These are phyloP conservation scores for Lablab purpureus DNA, from an alignment of 306 rosid genomes.

Conservation along the genomic window DNA sequence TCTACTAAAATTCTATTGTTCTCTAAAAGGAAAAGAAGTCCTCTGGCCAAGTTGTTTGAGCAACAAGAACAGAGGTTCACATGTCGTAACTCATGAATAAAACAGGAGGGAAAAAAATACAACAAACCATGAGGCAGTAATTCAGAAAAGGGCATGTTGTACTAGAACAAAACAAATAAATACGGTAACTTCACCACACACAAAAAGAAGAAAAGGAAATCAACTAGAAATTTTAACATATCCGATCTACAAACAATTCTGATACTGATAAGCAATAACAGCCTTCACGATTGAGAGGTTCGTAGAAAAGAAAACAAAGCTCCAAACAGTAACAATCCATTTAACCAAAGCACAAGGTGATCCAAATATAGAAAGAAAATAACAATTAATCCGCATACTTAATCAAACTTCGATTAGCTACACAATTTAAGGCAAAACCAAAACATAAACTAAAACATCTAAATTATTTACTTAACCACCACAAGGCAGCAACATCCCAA, in stretches of 20 bases:
- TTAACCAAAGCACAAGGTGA: neutral
- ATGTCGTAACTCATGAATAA: conserved; percentile 7
- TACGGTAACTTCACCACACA: conserved; percentile 3
- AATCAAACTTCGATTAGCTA: neutral
- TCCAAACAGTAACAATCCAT: conserved; percentile 27
- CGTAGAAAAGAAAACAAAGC: neutral
- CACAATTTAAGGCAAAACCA: neutral
- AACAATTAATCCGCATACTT: neutral
- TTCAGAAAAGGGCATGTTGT: conserved; percentile 22
- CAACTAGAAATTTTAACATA: neutral
- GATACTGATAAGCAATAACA: conserved; percentile 16
- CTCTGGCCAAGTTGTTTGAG: conserved; percentile 14
- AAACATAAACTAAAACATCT: neutral
- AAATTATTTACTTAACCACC: neutral
- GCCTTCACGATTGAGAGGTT: neutral
- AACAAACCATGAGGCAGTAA: conserved; percentile 7
- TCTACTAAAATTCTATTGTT: neutral
- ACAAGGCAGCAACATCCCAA: conserved; percentile 1
- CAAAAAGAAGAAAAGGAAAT: conserved; percentile 25
- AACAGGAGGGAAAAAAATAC: neutral
- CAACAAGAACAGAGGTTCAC: conserved; percentile 33
- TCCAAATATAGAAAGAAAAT: conserved; percentile 4
- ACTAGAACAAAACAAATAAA: conserved; percentile 4
- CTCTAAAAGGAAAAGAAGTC: neutral
- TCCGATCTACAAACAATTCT: conserved; percentile 14